Evolutionary conservation across 2,329 filamentous ascomycete species (phyloP).

Genomic region (Fusarium torreyae): DNA sequence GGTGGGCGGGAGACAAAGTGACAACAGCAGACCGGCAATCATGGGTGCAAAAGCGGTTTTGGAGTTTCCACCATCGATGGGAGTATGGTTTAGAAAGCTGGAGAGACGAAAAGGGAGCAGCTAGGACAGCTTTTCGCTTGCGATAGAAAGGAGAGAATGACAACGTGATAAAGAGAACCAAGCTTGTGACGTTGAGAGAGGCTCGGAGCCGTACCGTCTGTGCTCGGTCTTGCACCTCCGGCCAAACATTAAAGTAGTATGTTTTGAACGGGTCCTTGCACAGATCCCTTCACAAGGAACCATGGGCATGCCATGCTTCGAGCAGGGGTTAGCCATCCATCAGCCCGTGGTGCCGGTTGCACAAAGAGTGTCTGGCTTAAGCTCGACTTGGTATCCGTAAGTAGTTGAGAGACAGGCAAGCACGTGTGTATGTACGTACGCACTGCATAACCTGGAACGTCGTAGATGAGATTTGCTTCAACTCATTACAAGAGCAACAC

Average conservation of each 20-base stretch:
- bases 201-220: slow-evolving; percentile 18
- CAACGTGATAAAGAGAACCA: slow-evolving; percentile 25
- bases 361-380: slow-evolving; percentile 27
- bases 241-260: slow-evolving; percentile 17
- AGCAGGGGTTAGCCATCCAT: slow-evolving; percentile 44
- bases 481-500: not conserved
- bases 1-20: slow-evolving; percentile 8
- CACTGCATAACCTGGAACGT: too few species aligned
- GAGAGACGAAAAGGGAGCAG: slow-evolving; percentile 15
- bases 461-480: not conserved
- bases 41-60: slow-evolving; percentile 8
- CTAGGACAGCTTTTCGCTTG: slow-evolving; percentile 12
- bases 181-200: slow-evolving; percentile 24
- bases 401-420: slow-evolving; percentile 5
- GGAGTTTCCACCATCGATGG: slow-evolving; percentile 1
- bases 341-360: slow-evolving; percentile 39
- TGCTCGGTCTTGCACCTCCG: slow-evolving; percentile 41
- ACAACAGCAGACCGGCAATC: not conserved
- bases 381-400: not conserved
- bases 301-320: slow-evolving; percentile 42
- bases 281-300: slow-evolving; percentile 34
- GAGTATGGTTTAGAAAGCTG: slow-evolving; percentile 2
- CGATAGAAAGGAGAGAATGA: slow-evolving; percentile 8
- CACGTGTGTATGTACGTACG: too few species aligned
- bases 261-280: slow-evolving; percentile 30